Evolutionary conservation across 495 filamentous ascomycete genomes (phyloP).

Genomic region (Letharia lupina): DNA sequence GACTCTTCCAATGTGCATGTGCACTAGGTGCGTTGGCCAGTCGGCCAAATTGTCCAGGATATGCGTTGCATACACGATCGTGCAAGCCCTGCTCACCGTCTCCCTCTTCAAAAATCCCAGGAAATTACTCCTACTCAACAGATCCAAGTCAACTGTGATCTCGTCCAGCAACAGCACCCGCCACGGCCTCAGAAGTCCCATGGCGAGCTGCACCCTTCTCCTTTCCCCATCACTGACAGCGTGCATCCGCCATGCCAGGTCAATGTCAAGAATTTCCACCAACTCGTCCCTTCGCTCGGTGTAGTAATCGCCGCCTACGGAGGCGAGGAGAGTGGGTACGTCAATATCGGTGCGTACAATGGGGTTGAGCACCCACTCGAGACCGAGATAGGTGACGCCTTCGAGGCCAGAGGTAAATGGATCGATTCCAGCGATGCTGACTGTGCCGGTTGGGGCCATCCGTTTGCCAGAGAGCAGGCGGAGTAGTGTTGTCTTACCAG

Average conservation of each 20-base stretch:
- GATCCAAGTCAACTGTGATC: conserved; percentile 93
- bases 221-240: conserved; percentile 88
- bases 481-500: conserved; percentile 93
- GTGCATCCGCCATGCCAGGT: conserved; percentile 88
- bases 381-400: conserved; percentile 91
- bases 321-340: conserved; percentile 72
- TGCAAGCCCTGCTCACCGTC: conserved; percentile 72
- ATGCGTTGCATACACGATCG: conserved; percentile 95
- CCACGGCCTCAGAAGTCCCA: conserved; percentile 95
- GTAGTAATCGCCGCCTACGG: conserved; percentile 79
- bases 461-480: conserved; percentile 87
- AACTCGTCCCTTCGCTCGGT: conserved; percentile 76
- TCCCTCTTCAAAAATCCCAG: conserved; percentile 79
- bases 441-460: conserved; percentile 64
- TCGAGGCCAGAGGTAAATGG: conserved; percentile 82
- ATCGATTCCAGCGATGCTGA: conserved; percentile 72
- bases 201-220: conserved; percentile 84
- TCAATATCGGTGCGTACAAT: conserved; percentile 94
- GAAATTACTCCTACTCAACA: conserved; percentile 76
- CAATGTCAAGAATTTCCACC: conserved; percentile 81
- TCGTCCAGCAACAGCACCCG: conserved; percentile 84
- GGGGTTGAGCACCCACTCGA: conserved; percentile 98
- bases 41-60: conserved; percentile 86
- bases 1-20: conserved; percentile 82
- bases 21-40: conserved; percentile 93